phyloP scores from a whole-genome alignment of 1,284 basidiomycete species.

The Heterobasidion occidentale region DNA sequence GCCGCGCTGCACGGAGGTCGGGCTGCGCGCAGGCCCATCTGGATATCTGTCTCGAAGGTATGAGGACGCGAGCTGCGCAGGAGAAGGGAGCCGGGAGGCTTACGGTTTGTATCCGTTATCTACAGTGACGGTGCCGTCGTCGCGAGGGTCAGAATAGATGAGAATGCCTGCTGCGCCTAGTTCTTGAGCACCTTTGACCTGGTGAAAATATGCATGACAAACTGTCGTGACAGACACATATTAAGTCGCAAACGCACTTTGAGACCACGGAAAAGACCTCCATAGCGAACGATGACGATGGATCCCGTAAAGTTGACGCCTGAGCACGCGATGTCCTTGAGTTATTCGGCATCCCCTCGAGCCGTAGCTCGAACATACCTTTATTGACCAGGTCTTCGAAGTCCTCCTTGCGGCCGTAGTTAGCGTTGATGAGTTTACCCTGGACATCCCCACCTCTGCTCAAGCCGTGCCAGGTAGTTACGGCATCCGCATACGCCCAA shows the following conservation, averaged over 20 bases:
- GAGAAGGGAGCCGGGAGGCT: neutral
- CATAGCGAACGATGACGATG: slow-evolving; percentile 84
- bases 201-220: neutral
- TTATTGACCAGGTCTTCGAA: slow-evolving; percentile 25
- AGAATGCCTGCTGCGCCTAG: slow-evolving; percentile 68
- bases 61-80: neutral
- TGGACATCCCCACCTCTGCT: slow-evolving; percentile 57
- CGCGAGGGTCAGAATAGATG: slow-evolving; percentile 86
- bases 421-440: slow-evolving; percentile 75
- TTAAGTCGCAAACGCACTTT: slow-evolving; percentile 37
- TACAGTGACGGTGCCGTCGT: slow-evolving; percentile 79
- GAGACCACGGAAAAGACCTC: slow-evolving; percentile 75
- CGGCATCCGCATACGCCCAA: slow-evolving; percentile 43
- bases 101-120: slow-evolving; percentile 69
- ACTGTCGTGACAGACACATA: neutral
- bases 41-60: slow-evolving; percentile 46
- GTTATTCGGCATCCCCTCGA: neutral
- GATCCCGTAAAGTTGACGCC: slow-evolving; percentile 75
- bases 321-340: slow-evolving; percentile 11
- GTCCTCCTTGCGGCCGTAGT: slow-evolving; percentile 70
- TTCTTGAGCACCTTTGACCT: slow-evolving; percentile 80
- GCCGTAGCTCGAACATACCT: slow-evolving; percentile 16
- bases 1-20: slow-evolving; percentile 80
- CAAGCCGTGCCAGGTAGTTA: slow-evolving; percentile 67
- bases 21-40: slow-evolving; percentile 82